phyloP scores from a whole-genome alignment of 805 yeast genomes.

The Metschnikowia hibisci region DNA sequence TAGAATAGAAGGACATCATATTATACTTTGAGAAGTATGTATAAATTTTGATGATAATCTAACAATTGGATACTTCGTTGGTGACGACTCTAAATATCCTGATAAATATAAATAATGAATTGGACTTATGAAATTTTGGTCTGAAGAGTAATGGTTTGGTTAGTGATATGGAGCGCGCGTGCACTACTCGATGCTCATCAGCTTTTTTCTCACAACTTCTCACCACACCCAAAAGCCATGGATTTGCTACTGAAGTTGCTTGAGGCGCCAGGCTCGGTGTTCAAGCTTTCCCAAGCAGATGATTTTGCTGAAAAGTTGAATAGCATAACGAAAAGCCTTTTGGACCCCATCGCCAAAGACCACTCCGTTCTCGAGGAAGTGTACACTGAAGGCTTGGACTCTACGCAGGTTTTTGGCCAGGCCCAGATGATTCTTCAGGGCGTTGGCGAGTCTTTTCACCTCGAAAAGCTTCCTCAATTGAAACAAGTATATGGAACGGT shows the following conservation, averaged over 20 bases:
- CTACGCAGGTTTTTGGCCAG: conserved; percentile 93
- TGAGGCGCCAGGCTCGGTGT: conserved; percentile 15
- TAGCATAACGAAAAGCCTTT: conserved; percentile 41
- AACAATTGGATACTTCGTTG: no score
- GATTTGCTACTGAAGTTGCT: conserved; percentile 13
- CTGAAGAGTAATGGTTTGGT: no score
- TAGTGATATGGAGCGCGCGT: not conserved
- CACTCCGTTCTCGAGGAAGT: conserved; percentile 74
- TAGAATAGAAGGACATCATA: no score
- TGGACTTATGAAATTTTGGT: not conserved
- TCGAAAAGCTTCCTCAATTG: conserved; percentile 51
- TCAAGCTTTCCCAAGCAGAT: conserved; percentile 9
- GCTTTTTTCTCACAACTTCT: conserved; percentile 3
- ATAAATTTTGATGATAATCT: no score
- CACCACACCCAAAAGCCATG: conserved; percentile 8
- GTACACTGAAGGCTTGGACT: conserved; percentile 79
- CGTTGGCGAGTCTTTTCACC: conserved; percentile 60
- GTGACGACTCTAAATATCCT: no score
- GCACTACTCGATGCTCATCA: conserved; percentile 19
- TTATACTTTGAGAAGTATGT: no score
- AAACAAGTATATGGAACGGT: conserved; percentile 31
- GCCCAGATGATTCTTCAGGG: conserved; percentile 80
- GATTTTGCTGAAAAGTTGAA: conserved; percentile 22
- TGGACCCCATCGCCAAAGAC: conserved; percentile 56
- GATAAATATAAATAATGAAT: no score